Base-by-base conservation (phyloP, 2,329 filamentous ascomycete genomes). In the Zymoseptoria brevis region DNA sequence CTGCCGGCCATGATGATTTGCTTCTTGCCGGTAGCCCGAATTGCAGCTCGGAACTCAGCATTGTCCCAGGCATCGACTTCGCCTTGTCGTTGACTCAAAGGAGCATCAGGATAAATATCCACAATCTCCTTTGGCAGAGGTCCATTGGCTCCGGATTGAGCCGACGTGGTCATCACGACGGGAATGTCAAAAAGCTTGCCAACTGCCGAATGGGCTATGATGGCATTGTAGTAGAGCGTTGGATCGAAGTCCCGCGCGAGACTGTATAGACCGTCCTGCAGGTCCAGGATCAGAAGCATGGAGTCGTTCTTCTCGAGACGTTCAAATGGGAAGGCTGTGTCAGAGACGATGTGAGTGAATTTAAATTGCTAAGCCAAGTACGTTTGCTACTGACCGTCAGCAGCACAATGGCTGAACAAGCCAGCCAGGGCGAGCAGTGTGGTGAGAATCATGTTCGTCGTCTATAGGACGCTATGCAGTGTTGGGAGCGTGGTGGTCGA, bases 41-140 rank as follows among this genome's bases (percentile, higher is more conserved):
- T 79, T 1, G 88, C 87, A 1, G 77, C 77, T 41, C 81, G 80
- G 76, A 91, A 90, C 0, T 87, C 82, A 2, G 79, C 65, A 66
- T 89, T 90, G 69, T 91, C 88, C 88, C 87, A 90, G 2, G 88
- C 87, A 69, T 90, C 82, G 67, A 91, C 87, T 69, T 91, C 85
- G 48, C 88, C 87, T 61, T 86, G 80, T 41, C 88, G 83, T 66
- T 80, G 77, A 68, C 91, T 82, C 9, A 89, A 75, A 0, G 87
- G 82, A 0, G 85, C 83, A 52, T 82, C 74, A 24, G 87, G 87
- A 69, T 88, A 85, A 61, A 61, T 64, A 11, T 84, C 79, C 4
- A 82, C 71, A 62, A 91, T 87, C 67, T 89, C 87, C 66, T 86
- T 83, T 8, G 87, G 84, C 1, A 90, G 75, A 1, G 81, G 83